Evolutionary conservation across 2,329 filamentous ascomycete species (phyloP), one percentile per base, ranked within the genome.

Genomic region (Diaporthe sp.): DNA sequence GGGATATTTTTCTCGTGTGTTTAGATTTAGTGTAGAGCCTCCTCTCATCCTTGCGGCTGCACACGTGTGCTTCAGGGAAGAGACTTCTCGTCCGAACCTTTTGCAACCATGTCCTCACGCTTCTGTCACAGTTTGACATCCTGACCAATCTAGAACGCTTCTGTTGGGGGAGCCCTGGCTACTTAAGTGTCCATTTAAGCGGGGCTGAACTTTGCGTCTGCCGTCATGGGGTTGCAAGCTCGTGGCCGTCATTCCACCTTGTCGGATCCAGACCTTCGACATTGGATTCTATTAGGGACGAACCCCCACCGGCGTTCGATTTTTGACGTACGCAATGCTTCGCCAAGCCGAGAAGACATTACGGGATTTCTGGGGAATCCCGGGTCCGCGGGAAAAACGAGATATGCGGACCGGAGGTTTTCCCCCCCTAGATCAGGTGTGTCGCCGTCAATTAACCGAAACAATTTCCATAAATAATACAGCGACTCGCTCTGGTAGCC

Each of bases 401-500:
- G 33, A 19, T 38, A 47, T n/a, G 40, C 47, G 47, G 64, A 22
- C n/a, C 64, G 64, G 64, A 68, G 64, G 64, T 54, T 54, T 68
- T 40, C 33, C 64, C 64, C 47, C 47, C 64, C 47, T 22, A 19
- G 47, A 40, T 47, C 30, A 68, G 38, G 33, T 68, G 30, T 40
- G 33, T 40, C 47, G 58, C 64, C 47, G 64, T 28, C 64, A 40
- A 30, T 28, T 40, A 13, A 68, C 47, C 64, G 47, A 68, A 68
- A 54, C 64, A 68, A 52, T 68, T 68, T 68, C 64, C 64, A 54
- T 68, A 54, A 54, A 68, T 68, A 68, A 54, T 33, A 28, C 35
- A 52, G 47, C 33, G 64, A 68, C 30, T 68, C 64, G 64, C 47
- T 28, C 33, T 68, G 47, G 22, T 22, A 25, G 64, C 45, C 64